Evolutionary conservation across 768 basidiomycete genomes (phyloP).

Genomic region (Agaricus sinodeliciosus): DNA sequence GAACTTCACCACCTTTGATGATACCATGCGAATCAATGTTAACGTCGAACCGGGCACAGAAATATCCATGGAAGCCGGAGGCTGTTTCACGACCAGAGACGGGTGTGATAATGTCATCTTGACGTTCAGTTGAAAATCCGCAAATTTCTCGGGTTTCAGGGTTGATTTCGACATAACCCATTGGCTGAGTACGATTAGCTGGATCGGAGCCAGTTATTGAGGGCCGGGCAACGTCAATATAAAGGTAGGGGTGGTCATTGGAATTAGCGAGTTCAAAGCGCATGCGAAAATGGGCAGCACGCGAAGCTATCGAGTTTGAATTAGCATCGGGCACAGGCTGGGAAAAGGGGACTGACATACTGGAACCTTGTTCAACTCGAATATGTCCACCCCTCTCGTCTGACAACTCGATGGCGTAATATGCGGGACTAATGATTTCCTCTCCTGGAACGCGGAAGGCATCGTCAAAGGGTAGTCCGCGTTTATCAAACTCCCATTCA

Average conservation of each 20-base stretch:
- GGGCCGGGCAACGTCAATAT: conserved; percentile 62
- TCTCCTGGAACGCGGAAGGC: conserved; percentile 29
- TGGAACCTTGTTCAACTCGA: conserved; percentile 53
- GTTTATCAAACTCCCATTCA: conserved; percentile 47
- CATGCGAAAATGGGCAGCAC: conserved; percentile 70
- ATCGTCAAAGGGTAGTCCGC: conserved; percentile 36
- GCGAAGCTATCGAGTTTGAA: conserved; percentile 43
- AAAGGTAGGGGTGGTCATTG: conserved; percentile 42
- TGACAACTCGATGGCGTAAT: conserved; percentile 51
- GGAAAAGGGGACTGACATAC: conserved; percentile 29
- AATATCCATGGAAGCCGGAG: conserved; percentile 44
- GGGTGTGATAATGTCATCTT: conserved; percentile 47
- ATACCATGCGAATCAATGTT: conserved; percentile 39
- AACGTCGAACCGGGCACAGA: conserved; percentile 52
- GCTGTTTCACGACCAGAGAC: conserved; percentile 31
- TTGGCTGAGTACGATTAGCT: conserved; percentile 43
- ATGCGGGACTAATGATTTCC: conserved; percentile 50
- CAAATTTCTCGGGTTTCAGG: conserved; percentile 32
- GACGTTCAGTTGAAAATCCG: conserved; percentile 12
- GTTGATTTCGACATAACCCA: conserved; percentile 43
- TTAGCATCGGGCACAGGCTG: neutral
- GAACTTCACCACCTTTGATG: conserved; percentile 35
- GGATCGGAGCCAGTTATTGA: conserved; percentile 50
- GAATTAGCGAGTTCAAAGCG: conserved; percentile 37
- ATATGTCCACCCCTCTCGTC: conserved; percentile 46